Base-by-base conservation (phyloP, 2,329 filamentous ascomycete genomes). In the Botrytis sinoallii region DNA sequence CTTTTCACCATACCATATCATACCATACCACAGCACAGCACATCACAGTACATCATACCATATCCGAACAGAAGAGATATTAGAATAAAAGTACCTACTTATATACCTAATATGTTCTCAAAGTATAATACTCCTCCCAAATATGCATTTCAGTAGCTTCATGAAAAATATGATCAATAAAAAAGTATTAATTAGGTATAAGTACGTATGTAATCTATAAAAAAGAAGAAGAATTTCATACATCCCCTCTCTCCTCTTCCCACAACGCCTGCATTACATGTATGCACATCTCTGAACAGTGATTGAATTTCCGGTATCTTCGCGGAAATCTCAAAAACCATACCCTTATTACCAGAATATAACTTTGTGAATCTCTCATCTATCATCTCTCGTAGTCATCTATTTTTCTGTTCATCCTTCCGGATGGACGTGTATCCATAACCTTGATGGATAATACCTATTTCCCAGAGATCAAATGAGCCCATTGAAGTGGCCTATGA, bases 341-440 rank as follows among this genome's bases (percentile, higher is more conserved):
- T 68, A 14, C 25, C 48, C 65, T 55, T 29, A 42, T 57, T 68
- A 68, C 65, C 65, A 68, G 29, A 57, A 57, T 32, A 32, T 68
- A 68, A 57, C n/a, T 55, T 68, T 57, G 25, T 40, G 40, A 55
- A 57, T 38, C 32, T 55, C 65, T 57, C 65, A 57, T 68, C 65
- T 57, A 48, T 68, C 65, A 42, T 68, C 48, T 55, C 48, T 68
- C 65, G 29, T 68, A 10, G 48, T 42, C 65, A 57, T 57, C 65
- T 32, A 68, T 38, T 22, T 22, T 48, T 66, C 29, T 29, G 5
- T 57, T 25, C 35, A 42, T 57, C 16, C 65, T n/a, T 42, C 16
- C 22, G 10, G 18, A 52, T 35, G 29, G 48, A 55, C 44, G 22
- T 52, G 46, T 25, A 22, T 20, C 44, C 46, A 40, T 46, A 38